Conservation (phyloP, 768 basidiomycete genomes). For the Fibroporia radiculosa region DNA sequence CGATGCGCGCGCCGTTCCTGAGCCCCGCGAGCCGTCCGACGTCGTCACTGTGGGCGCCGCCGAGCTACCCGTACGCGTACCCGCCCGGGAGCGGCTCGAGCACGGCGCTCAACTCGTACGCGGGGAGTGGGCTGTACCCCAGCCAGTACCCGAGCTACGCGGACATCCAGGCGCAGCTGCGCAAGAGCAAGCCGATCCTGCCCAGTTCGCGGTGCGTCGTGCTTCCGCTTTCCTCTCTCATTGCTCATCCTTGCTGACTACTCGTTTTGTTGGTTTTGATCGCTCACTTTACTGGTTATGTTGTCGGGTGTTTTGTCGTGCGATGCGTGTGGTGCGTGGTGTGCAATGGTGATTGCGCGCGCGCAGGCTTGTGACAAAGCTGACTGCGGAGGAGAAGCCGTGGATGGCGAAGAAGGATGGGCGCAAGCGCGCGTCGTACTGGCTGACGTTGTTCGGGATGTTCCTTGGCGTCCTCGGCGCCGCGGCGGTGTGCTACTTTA, state of each 20-base stretch:
- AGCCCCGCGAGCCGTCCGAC: slow-evolving; percentile 62
- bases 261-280: too few relatives aligned
- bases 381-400: slow-evolving; percentile 42
- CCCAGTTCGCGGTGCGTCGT: slow-evolving; percentile 15
- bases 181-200: slow-evolving; percentile 27
- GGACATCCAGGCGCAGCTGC: slow-evolving; percentile 10
- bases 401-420: slow-evolving; percentile 38
- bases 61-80: slow-evolving; percentile 30
- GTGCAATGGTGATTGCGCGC: slow-evolving; percentile 19
- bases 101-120: slow-evolving; percentile 8
- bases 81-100: slow-evolving; percentile 8
- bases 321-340: neutral
- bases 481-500: slow-evolving; percentile 39
- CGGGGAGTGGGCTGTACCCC: neutral
- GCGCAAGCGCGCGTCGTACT: slow-evolving; percentile 37
- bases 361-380: slow-evolving; percentile 44
- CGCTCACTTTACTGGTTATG: neutral
- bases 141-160: slow-evolving; percentile 5
- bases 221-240: neutral
- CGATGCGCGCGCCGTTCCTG: slow-evolving; percentile 64
- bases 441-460: slow-evolving; percentile 37
- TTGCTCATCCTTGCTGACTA: neutral
- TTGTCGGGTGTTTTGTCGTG: neutral
- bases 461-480: slow-evolving; percentile 34
- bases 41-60: slow-evolving; percentile 56